Percentiles rank a stretch among this genome's conserved stretches.
Conservation (phyloP, 768 basidiomycete genomes). For the Scleroderma bovista region DNA sequence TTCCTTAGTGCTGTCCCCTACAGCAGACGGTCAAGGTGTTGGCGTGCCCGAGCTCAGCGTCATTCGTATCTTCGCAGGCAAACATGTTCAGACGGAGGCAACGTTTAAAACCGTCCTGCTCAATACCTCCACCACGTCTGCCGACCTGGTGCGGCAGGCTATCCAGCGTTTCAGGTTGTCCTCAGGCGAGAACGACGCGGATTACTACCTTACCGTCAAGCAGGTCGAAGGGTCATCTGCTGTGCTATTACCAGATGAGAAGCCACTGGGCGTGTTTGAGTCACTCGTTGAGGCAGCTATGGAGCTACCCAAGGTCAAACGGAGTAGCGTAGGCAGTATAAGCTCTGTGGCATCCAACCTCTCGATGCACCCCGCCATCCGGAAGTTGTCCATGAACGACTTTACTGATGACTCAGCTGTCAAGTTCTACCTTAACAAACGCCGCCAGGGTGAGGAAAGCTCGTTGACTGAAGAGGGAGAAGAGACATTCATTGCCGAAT, state of each 20-base stretch:
- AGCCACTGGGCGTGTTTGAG: conserved; percentile 89
- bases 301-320: conserved; percentile 82
- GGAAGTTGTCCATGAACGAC: conserved; percentile 92
- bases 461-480: conserved; percentile 44
- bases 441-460: conserved; percentile 40
- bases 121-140: conserved; percentile 77
- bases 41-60: conserved; percentile 84
- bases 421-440: conserved; percentile 90
- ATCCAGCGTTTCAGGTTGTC: conserved; percentile 90
- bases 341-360: conserved; percentile 90
- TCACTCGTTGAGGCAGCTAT: conserved; percentile 73
- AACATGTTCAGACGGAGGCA: conserved; percentile 85
- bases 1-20: conserved; percentile 64
- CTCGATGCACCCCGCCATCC: conserved; percentile 93
- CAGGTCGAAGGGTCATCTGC: conserved; percentile 87
- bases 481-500: conserved; percentile 34
- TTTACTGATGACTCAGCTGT: conserved; percentile 96
- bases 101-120: conserved; percentile 98
- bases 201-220: conserved; percentile 89
- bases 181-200: conserved; percentile 43
- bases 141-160: conserved; percentile 85
- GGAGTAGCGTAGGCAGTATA: conserved; percentile 91
- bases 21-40: conserved; percentile 55
- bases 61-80: conserved; percentile 92
- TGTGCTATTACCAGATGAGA: conserved; percentile 62